Evolutionary conservation across 2,329 filamentous ascomycete species (phyloP), one percentile per base, ranked within the genome.

Genomic region (Graphilbum fragrans): DNA sequence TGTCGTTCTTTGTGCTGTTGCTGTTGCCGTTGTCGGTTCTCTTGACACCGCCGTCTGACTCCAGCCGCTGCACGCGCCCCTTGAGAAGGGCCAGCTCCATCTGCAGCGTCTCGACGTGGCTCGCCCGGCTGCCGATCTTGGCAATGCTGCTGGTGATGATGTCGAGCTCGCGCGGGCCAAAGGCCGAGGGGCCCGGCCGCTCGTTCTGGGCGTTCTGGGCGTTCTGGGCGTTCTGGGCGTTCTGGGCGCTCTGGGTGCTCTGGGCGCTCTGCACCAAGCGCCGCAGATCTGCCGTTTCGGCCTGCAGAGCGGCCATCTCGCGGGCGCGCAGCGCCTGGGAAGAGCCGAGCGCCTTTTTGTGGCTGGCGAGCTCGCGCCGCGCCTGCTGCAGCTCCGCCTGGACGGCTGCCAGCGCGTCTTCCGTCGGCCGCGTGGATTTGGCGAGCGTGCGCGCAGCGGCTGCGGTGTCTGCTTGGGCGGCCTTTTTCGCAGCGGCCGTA

Each of bases 81-180:
- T 60, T 61, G 41, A 65, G 53, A 2, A 66, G 53, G 33, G 63
- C 55, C 34, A 64, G 54, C 43, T 65, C 63, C 60, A 64, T 66
- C 47, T 62, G 59, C 19, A 65, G 48, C 8, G 53, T 56, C 40
- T 65, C 61, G 10, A 65, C 53, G 39, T 62, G 58, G 41, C 53
- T 62, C 19, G 61, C 59, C 29, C 56, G 55, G 45, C 56, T 55
- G 14, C 58, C 55, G 21, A 65, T 59, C 42, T 58, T 63, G 29
- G 60, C 54, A 22, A 65, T 59, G 42, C 51, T 63, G 41, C 47
- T 58, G 2, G 60, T 56, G 23, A 65, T 54, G 10, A 65, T 62
- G 37, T 65, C 62, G 10, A 66, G 51, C 32, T 64, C 61, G 36
- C 50, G 54, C 6, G 55, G 46, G 52, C 53, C 21, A 58, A 55